phyloP scores from a whole-genome alignment of 1,139 yeast genomes.

The Blastobotrys capitulatus region DNA sequence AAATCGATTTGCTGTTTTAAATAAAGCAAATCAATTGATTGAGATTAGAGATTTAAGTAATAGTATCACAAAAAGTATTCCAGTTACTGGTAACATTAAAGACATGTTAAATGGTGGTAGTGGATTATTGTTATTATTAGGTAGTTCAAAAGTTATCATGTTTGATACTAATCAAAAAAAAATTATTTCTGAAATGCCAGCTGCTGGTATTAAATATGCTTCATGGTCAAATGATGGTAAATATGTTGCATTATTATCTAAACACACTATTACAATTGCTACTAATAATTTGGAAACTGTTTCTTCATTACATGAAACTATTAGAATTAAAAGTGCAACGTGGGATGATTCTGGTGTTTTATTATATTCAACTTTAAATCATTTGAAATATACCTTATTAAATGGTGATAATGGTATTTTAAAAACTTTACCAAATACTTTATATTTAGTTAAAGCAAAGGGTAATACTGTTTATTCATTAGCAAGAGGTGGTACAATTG shows the following conservation, averaged over 20 bases:
- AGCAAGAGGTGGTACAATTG: slow-evolving; percentile 81
- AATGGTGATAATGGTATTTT: slow-evolving; percentile 95
- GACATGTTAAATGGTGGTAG: slow-evolving; percentile 81
- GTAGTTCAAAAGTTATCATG: slow-evolving; percentile 64
- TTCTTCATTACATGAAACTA: slow-evolving; percentile 91
- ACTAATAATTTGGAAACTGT: slow-evolving; percentile 71
- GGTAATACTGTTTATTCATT: slow-evolving; percentile 74
- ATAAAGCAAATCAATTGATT: slow-evolving; percentile 56
- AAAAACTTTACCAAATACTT: slow-evolving; percentile 86
- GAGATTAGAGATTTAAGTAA: slow-evolving; percentile 82
- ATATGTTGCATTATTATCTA: slow-evolving; percentile 80
- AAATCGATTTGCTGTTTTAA: slow-evolving; percentile 83
- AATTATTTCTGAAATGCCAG: slow-evolving; percentile 62
- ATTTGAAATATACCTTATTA: slow-evolving; percentile 84
- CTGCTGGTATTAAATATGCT: slow-evolving; percentile 73
- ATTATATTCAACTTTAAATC: slow-evolving; percentile 90
- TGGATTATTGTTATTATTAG: slow-evolving; percentile 74
- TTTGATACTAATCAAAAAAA: slow-evolving; percentile 94
- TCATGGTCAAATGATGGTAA: slow-evolving; percentile 88
- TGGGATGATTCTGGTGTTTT: slow-evolving; percentile 96
- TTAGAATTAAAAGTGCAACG: slow-evolving; percentile 93
- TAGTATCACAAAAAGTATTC: slow-evolving; percentile 73
- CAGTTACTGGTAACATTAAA: slow-evolving; percentile 62
- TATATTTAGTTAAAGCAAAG: slow-evolving; percentile 69
- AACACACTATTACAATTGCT: slow-evolving; percentile 88